phyloP scores from a whole-genome alignment of 1,139 yeast genomes.

The Meyerozyma elateridarum region DNA sequence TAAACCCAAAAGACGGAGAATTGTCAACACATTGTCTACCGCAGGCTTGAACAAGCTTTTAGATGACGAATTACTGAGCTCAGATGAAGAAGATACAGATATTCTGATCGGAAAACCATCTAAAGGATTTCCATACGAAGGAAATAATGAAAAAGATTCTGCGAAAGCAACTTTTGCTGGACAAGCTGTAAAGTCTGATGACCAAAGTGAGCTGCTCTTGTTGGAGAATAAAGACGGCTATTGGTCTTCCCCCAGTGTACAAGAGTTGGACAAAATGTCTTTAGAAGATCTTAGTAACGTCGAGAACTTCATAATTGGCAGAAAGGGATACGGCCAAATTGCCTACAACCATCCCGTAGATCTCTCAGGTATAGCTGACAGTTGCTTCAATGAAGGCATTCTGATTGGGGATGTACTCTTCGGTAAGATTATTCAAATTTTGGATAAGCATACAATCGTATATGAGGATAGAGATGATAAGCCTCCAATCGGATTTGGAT shows the following conservation, averaged over 20 bases:
- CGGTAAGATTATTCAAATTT: conserved; percentile 55
- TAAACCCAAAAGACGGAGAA: conserved; percentile 28
- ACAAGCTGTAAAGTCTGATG: conserved; percentile 5
- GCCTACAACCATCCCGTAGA: conserved; percentile 73
- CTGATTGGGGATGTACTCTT: conserved; percentile 37
- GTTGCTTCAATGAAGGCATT: conserved; percentile 27
- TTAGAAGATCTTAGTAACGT: conserved; percentile 51
- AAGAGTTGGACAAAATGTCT: conserved; percentile 45
- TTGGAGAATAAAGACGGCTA: conserved; percentile 43
- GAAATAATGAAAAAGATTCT: conserved; percentile 2
- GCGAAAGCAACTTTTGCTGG: conserved; percentile 5
- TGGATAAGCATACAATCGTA: conserved; percentile 57
- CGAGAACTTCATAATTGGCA: conserved; percentile 70
- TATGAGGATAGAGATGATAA: conserved; percentile 53
- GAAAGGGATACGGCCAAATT: conserved; percentile 71
- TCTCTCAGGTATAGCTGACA: conserved; percentile 36
- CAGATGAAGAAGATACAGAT: conserved; percentile 18
- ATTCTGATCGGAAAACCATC: conserved; percentile 8
- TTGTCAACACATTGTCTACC: conserved; percentile 18
- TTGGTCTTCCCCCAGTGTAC: conserved; percentile 75
- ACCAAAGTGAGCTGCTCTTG: conserved; percentile 6
- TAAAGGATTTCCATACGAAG: conserved; percentile 16
- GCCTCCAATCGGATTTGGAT: conserved; percentile 66
- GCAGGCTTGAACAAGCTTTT: conserved; percentile 15
- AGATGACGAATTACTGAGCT: conserved; percentile 12